Conservation (phyloP, 768 basidiomycete species). For the Naganishia vaughanmartiniae region DNA sequence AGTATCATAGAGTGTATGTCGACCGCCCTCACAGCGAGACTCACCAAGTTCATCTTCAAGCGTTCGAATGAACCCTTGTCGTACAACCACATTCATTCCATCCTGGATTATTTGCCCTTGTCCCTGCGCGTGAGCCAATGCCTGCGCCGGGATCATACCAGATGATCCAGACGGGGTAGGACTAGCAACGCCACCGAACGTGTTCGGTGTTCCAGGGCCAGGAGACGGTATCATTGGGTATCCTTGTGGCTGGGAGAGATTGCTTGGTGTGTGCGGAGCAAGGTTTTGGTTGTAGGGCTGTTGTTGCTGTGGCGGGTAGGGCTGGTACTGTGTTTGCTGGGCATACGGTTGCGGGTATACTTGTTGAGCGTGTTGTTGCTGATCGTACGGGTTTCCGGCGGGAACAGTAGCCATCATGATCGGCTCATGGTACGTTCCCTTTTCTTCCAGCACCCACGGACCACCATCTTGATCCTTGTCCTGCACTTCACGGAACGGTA, state of each 20-base stretch:
- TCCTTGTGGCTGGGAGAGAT: conserved; percentile 9
- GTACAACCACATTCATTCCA: conserved; percentile 46
- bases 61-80: conserved; percentile 46
- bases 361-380: background rate
- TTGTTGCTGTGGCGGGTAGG: background rate
- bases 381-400: conserved; percentile 9
- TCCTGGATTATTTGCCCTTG: conserved; percentile 35
- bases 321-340: conserved; percentile 6
- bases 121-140: background rate
- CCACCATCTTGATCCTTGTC: conserved; percentile 23
- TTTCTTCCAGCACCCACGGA: conserved; percentile 17
- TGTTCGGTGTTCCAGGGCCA: background rate
- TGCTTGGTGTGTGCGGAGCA: conserved; percentile 1
- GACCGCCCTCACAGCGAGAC: conserved; percentile 23
- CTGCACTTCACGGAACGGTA: conserved; percentile 7
- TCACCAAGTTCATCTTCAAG: conserved; percentile 51
- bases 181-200: background rate
- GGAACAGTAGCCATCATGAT: background rate
- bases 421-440: conserved; percentile 8
- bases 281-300: background rate
- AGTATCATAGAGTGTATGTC: background rate
- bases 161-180: background rate
- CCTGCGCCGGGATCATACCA: background rate
- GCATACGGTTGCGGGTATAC: background rate
- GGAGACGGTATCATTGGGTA: conserved; percentile 5